Conservation (phyloP, 1,284 basidiomycete genomes). For the Trichosporon sp. region DNA sequence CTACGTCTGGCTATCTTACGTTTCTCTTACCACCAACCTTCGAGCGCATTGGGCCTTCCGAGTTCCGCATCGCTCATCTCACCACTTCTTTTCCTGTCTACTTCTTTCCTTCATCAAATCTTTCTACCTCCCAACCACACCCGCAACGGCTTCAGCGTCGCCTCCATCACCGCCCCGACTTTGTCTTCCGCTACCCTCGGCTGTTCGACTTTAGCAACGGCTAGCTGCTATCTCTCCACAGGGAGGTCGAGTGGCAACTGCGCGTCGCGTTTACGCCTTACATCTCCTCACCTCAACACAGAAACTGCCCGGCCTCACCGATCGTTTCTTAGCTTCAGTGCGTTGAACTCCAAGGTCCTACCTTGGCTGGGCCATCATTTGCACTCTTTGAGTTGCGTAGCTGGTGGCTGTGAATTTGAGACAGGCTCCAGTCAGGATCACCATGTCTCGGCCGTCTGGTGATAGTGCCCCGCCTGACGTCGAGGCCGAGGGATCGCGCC, state of each 20-base stretch:
- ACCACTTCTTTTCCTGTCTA: neutral
- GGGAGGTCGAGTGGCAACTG: neutral
- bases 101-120: neutral
- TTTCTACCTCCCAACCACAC: neutral
- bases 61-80: neutral
- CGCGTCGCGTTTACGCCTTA: neutral
- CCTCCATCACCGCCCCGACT: neutral
- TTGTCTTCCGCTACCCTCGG: neutral
- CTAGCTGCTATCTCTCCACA: neutral
- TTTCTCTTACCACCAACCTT: neutral
- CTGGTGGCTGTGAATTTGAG: conserved; percentile 1
- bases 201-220: neutral
- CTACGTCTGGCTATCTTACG: neutral
- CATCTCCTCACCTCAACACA: too few species aligned
- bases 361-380: neutral
- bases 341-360: neutral
- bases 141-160: neutral
- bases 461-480: neutral
- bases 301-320: too few species aligned
- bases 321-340: neutral
- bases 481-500: neutral
- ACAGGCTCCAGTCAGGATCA: neutral
- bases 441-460: conserved; percentile 2
- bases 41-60: neutral
- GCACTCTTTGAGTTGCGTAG: neutral